phyloP scores from a whole-genome alignment of 768 basidiomycete species.

The Mycena capillaripes region DNA sequence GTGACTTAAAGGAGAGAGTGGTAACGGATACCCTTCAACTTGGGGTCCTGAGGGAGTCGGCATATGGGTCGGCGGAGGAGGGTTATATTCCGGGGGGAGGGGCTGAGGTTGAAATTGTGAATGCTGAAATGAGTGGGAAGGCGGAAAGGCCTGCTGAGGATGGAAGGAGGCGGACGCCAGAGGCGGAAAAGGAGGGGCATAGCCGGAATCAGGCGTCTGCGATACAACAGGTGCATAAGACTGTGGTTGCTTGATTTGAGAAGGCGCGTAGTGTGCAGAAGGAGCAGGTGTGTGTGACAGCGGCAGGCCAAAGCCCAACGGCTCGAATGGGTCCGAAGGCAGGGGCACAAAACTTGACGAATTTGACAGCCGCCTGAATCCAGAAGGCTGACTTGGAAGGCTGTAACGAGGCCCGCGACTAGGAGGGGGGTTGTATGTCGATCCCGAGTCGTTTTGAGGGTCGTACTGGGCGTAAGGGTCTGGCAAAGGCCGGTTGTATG shows the following conservation, averaged over 20 bases:
- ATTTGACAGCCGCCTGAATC: conserved; percentile 72
- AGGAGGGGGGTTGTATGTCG: conserved; percentile 53
- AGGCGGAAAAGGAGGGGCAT: conserved; percentile 39
- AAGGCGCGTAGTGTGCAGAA: conserved; percentile 48
- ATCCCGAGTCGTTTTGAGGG: conserved; percentile 9
- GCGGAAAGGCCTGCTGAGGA: conserved; percentile 55
- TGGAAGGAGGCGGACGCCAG: conserved; percentile 54
- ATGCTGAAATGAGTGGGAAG: conserved; percentile 51
- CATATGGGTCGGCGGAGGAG: conserved; percentile 43
- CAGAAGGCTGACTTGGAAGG: conserved; percentile 75
- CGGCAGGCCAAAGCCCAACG: conserved; percentile 52
- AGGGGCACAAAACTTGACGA: conserved; percentile 53
- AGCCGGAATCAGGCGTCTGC: conserved; percentile 45
- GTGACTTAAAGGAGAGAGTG: conserved; percentile 53
- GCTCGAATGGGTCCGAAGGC: conserved; percentile 53
- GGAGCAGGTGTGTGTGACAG: conserved; percentile 59
- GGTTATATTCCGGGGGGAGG: conserved; percentile 55
- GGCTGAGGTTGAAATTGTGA: conserved; percentile 51
- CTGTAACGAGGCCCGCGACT: conserved; percentile 74
- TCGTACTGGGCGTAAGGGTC: conserved; percentile 50
- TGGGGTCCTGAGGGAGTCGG: conserved; percentile 52
- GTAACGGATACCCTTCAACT: conserved; percentile 48
- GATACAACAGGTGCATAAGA: conserved; percentile 45
- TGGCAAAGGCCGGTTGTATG: conserved; percentile 56
- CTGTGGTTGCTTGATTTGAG: conserved; percentile 51